phyloP scores from a whole-genome alignment of 805 yeast species.

The Yamadazyma akitaensis region DNA sequence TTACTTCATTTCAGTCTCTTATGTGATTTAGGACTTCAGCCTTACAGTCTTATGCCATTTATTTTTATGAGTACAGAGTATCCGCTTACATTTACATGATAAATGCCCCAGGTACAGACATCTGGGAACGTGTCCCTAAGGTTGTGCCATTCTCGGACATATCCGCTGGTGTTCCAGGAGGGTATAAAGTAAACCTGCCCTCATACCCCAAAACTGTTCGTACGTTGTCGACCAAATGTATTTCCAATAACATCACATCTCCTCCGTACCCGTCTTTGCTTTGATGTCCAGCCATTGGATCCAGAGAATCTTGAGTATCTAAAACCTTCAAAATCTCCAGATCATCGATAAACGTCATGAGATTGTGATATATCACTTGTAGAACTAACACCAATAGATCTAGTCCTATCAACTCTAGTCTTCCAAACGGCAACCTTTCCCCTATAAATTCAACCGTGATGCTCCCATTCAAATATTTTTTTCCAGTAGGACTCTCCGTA shows the following conservation, averaged over 20 bases:
- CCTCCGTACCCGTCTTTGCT: conserved; percentile 41
- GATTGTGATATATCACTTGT: conserved; percentile 31
- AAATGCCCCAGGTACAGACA: conserved; percentile 11
- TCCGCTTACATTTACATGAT: no score
- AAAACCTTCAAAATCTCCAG: conserved; percentile 21
- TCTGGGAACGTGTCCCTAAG: background rate
- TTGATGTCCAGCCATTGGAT: background rate
- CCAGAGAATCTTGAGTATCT: background rate
- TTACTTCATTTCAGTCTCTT: no score
- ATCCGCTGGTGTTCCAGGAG: conserved; percentile 2
- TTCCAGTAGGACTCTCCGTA: conserved; percentile 10
- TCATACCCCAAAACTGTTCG: conserved; percentile 9
- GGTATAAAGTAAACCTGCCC: conserved; percentile 1
- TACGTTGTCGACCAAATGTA: conserved; percentile 18
- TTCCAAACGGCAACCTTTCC: conserved; percentile 28
- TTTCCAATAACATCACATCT: conserved; percentile 27
- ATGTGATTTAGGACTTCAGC: no score
- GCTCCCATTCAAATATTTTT: conserved; percentile 30
- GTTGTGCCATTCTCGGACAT: background rate
- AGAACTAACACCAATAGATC: conserved; percentile 25
- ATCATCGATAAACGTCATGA: conserved; percentile 32
- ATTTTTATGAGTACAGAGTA: no score
- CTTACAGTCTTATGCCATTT: no score
- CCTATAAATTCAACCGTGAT: conserved; percentile 38
- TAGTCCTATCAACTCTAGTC: conserved; percentile 23